Evolutionary conservation across 257 asterid species (phyloP), one percentile per base, ranked within the genome.

Genomic region (Nicotiana undulata): DNA sequence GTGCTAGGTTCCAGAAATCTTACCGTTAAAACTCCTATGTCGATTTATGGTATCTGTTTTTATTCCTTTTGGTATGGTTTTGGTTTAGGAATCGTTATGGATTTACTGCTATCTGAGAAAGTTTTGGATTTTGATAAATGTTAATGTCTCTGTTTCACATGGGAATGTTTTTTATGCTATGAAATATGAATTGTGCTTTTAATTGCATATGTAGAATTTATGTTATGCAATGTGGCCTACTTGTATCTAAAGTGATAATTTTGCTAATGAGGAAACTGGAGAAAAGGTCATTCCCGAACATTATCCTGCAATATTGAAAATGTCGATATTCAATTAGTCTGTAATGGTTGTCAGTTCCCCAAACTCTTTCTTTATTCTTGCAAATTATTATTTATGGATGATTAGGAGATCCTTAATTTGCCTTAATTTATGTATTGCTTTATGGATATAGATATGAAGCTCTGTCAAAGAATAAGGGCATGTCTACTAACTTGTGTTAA

Each of bases 1-100:
- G 79, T 24, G 52, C 79, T 49, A 46, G 79, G 60, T 74, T 74
- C 79, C 79, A 74, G 79, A 74, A 74, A 74, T 74, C 79, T 74
- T 74, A 74, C 40, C 79, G 79, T 74, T 74, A 17, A 26, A 6
- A 5, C 18, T 56, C 6, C n/a, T 56, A 56, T 29, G 31, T 28
- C 3, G 4, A 29, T 64, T 72, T 46, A 22, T 18, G 37, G 34
- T 40, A 40, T 40, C 56, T 20, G 58, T 40, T 34, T 51, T 26
- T 20, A 40, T 20, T 40, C 12, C 56, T 37, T 22, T 11, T 68
- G 32, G 32, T 40, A 68, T 37, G 32, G 76, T 68, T 68, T 37
- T 7, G n/a, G 12, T 22, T 72, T 46, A 46, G 78, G 37, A 31
- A 49, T 12, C 6, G 15, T 49, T 24, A 22, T 70, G 37, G 10